Base-by-base conservation (phyloP, 805 yeast genomes). In the Metschnikowia noctiluminum region DNA sequence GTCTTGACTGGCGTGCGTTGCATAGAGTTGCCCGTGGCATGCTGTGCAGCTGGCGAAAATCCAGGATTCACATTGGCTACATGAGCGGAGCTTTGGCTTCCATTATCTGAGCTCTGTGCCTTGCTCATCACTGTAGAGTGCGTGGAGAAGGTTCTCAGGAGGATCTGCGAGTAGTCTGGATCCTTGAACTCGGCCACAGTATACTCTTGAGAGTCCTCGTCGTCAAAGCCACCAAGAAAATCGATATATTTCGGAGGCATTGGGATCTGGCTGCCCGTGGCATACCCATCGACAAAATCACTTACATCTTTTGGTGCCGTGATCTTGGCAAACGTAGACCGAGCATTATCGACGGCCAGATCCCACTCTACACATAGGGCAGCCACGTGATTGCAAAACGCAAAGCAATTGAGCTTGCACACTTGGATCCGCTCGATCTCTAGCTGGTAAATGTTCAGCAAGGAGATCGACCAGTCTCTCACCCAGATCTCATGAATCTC, bases 351-450 rank as follows among this genome's bases (percentile, higher is more conserved):
- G 48, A 86, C 87, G 9, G 86, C 76, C 52, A 81, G 84, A 61
- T 89, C 96, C 58, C 85, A 87, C 39, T 81, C 79, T 31, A 89
- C 91, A 62, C 96, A 89, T 2, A 83, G 74, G 0, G 88, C 76
- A 7, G 95, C 87, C 8, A 87, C 73, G 36, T 82, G 74, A 64
- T 89, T 89, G 41, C 92, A 82, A 60, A 76, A 88, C 38, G 82
- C 86, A 87, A 96, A 89, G 50, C 89, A 65, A 56, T 83, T 87
- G 14, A 84, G 71, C 58, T 87, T 85, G 48, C 86, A 61, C 52
- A 82, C 77, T 57, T 84, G 85, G 47, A 87, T 78, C 53, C 91
- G 77, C 61, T 86, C 89, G 42, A 81, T 79, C 61, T 89, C 96
- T 41, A 86, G 64, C 45, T 70, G 76, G 65, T 89, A 90, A 53